phyloP scores from a whole-genome alignment of 2,329 filamentous ascomycete species.

The Botryosphaeria dothidea region DNA sequence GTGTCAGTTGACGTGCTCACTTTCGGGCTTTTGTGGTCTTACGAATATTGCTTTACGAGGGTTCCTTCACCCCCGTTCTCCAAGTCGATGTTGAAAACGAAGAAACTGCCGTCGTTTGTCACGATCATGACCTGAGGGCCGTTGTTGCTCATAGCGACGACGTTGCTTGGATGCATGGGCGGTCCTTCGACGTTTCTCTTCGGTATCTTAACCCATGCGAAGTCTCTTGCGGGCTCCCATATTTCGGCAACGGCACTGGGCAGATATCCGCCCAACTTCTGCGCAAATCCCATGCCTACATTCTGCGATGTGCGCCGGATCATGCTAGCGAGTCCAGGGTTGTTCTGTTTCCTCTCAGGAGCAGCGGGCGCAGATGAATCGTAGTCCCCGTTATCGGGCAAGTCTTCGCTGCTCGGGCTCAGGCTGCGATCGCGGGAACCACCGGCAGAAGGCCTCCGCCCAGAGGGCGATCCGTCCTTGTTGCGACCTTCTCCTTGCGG shows the following conservation, averaged over 20 bases:
- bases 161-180: conserved; percentile 44
- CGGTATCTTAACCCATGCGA: conserved; percentile 93
- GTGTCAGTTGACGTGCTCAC: background rate
- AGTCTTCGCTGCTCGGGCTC: conserved; percentile 42
- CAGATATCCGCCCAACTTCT: conserved; percentile 86
- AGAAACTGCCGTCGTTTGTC: conserved; percentile 92
- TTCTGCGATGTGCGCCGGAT: conserved; percentile 93
- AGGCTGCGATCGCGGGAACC: conserved; percentile 41
- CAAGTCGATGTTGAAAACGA: conserved; percentile 93
- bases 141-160: conserved; percentile 96
- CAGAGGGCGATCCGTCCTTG: conserved; percentile 26
- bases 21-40: conserved; percentile 44
- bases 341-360: conserved; percentile 43
- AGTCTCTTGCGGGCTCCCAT: conserved; percentile 94
- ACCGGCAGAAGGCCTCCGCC: conserved; percentile 23
- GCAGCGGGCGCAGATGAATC: conserved; percentile 29
- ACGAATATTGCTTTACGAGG: conserved; percentile 91
- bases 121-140: conserved; percentile 98
- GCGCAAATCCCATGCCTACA: conserved; percentile 84
- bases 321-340: conserved; percentile 85
- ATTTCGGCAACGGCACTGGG: conserved; percentile 94
- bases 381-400: conserved; percentile 45
- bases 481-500: background rate
- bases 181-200: conserved; percentile 45
- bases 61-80: conserved; percentile 92